Evolutionary conservation across 169 alveolate genomes (phyloP).

Genomic region (Eimeria acervulina): DNA sequence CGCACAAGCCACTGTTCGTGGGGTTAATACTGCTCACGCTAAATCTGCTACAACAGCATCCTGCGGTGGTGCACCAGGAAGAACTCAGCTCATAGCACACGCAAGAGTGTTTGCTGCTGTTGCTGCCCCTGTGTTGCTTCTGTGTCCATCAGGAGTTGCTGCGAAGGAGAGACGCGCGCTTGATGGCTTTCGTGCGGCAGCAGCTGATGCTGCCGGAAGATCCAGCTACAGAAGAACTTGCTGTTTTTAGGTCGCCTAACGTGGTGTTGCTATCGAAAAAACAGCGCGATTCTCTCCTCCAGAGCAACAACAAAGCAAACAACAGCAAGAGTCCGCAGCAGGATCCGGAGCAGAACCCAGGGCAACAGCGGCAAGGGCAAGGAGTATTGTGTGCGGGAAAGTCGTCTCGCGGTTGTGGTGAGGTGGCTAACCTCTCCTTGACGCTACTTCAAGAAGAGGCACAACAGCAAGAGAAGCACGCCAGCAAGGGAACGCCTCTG

Average conservation of each 20-base stretch:
- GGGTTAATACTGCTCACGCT: constrained; percentile 17
- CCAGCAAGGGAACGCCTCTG: background rate
- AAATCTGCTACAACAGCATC: background rate
- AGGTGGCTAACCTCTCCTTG: background rate
- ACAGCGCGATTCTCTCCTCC: background rate
- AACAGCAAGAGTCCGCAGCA: background rate
- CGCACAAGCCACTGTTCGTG: constrained; percentile 20
- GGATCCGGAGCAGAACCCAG: background rate
- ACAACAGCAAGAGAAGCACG: background rate
- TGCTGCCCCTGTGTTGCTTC: background rate
- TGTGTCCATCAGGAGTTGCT: constrained; percentile 49
- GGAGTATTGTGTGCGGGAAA: background rate
- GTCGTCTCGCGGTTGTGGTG: constrained; percentile 22
- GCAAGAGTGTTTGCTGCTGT: background rate
- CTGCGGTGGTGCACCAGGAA: background rate
- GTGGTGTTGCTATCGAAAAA: constrained; percentile 15
- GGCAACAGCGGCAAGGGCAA: constrained; percentile 5
- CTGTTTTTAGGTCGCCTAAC: background rate
- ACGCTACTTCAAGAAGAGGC: background rate
- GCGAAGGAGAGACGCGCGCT: constrained; percentile 25
- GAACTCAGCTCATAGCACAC: background rate
- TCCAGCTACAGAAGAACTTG: background rate
- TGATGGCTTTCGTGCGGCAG: constrained; percentile 67
- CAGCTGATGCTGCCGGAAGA: constrained; percentile 57
- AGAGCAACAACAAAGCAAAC: background rate